Base-by-base conservation (phyloP, 2,329 filamentous ascomycete genomes). In the Xylaria sp. region DNA sequence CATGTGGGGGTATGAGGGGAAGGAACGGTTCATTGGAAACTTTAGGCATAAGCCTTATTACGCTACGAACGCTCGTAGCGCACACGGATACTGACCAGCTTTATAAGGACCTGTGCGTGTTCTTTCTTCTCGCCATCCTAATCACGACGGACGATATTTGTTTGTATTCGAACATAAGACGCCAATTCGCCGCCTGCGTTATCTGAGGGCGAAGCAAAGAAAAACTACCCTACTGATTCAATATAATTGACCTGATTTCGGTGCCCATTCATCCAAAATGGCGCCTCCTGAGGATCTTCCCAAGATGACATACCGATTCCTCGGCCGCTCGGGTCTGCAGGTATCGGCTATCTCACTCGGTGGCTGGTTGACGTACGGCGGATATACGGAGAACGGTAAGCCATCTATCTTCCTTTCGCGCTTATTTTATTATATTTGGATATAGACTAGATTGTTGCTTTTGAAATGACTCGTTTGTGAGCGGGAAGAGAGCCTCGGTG, bases 301-400 rank as follows among this genome's bases (percentile, higher is more conserved):
- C 12, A 64, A 69, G 34, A 72, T 74, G 72, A 67, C 66, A 1
- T 74, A 74, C 63, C 72, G 72, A 12, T 72, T 71, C 66, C 72
- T 73, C 34, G 91, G 92, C 76, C 87, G 87, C 48, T 91, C 90
- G 18, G 91, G 92, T 63, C 85, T 94, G 20, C 89, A 93, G 78
- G 91, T 94, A 41, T 94, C 91, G 34, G 86, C 89, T 55, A 91
- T 94, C 71, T 90, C 90, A 1, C 84, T 94, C 2, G 92, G 89
- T 68, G 88, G 89, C 73, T 91, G 90, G 90, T 84, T 94, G 62
- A 94, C 92, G 0, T 93, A 92, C 73, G 92, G 92, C 63, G 91
- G 91, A 20, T 90, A 92, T 74, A 89, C 93, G 37, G 89, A 90
- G 65, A 87, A 89, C 77, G 88, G 89, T 89, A 82, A 73, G 82